phyloP scores from a whole-genome alignment of 805 yeast species.

The Kodamaea lidongshanica region DNA sequence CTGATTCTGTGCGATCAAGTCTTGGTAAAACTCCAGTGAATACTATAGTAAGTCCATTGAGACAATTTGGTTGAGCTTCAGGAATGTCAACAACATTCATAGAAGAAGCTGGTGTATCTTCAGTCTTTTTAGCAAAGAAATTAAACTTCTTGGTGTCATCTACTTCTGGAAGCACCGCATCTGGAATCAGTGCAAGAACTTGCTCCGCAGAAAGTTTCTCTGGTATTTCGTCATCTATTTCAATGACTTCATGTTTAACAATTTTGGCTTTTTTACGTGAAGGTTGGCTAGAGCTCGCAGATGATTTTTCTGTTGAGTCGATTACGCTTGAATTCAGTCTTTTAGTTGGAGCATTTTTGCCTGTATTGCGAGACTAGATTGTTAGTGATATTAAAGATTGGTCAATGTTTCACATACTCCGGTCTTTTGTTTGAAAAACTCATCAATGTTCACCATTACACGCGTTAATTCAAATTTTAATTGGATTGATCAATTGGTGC shows the following conservation, averaged over 20 bases:
- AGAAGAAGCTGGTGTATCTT: constrained; percentile 23
- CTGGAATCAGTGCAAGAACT: constrained; percentile 59
- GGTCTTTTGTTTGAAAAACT: constrained; percentile 8
- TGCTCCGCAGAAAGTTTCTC: constrained; percentile 42
- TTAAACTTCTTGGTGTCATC: constrained; percentile 54
- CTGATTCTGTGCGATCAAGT: constrained; percentile 70
- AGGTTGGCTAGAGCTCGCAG: no score
- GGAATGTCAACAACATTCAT: constrained; percentile 48
- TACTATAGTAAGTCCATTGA: constrained; percentile 83
- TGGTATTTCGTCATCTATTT: constrained; percentile 6
- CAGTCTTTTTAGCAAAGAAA: constrained; percentile 35
- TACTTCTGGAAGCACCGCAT: constrained; percentile 60
- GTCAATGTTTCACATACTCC: no score
- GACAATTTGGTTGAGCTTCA: constrained; percentile 77
- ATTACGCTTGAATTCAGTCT: neutral
- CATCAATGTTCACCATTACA: constrained; percentile 9
- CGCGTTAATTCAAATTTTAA: constrained; percentile 2
- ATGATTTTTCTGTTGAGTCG: neutral
- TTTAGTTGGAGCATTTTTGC: constrained; percentile 1
- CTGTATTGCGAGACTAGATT: neutral
- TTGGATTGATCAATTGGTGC: neutral
- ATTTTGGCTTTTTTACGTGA: constrained; percentile 6
- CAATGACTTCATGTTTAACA: constrained; percentile 1
- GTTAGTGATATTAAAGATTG: constrained; percentile 3
- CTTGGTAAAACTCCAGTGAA: constrained; percentile 87